Base-by-base conservation (phyloP, 2,329 filamentous ascomycete species). In the Penicillium sp. region DNA sequence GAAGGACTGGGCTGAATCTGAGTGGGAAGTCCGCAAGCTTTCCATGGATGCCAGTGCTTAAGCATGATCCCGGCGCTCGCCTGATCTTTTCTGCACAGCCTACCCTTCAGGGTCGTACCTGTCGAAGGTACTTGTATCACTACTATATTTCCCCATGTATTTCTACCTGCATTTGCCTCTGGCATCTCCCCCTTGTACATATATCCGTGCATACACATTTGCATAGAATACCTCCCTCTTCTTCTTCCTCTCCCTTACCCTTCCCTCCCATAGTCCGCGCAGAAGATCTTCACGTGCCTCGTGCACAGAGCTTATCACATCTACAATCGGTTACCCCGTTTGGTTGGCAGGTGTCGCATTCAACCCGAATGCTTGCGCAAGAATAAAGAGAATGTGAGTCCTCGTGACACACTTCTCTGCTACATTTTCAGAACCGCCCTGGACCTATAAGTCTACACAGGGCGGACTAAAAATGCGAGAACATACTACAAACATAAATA, bases 21-120 rank as follows among this genome's bases (percentile, higher is more conserved):
- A 91, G 62, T 97, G 93, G 93, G 83, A 84, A 49, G 78, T 91
- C 24, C 84, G 85, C 57, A 89, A 93, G 70, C 85, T 96, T 76
- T 83, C 81, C 6, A 87, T 92, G 67, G 57, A 62, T 43, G 54
- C 63, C 56, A 57, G 62, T 50, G 50, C 64, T 56, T 67, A 70
- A 66, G 32, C 24, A 27, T 3, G 3, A 8, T 8, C 5, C 24
- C 24, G 34, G 22, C 13, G 27, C 18, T 38, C 8, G 1, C 32
- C 11, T 44, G 11, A 2, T 11, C 43, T 42, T 3, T 16, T 24
- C 13, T 24, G 3, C 32, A 24, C 32, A 40, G 13, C 24, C 24
- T 49, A 21, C 16, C 29, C 16, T 9, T 24, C 27, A 39, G 2
- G 13, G 14, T 11, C 10, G 22, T 34, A 9, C 13, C 18, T 18